Evolutionary conservation across 2,329 filamentous ascomycete species (phyloP), one percentile per base, ranked within the genome.

Genomic region (Piedraia hortae): DNA sequence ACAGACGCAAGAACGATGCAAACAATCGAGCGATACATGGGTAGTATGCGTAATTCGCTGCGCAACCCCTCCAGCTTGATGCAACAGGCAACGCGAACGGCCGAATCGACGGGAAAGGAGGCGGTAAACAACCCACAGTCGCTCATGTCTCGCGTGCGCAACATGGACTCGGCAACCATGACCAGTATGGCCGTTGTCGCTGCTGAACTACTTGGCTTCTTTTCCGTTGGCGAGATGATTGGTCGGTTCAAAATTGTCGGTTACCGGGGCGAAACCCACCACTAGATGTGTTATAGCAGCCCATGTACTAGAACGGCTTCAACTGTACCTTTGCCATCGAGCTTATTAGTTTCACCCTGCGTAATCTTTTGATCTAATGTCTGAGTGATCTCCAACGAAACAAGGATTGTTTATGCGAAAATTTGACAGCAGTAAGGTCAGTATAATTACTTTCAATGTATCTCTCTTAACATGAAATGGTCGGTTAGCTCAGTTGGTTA

Each of bases 141-240:
- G 31, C 37, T 62, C 33, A 41, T 70, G 32, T 48, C 52, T 36
- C 53, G 54, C 34, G 45, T 73, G 41, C 65, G 73, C 44, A 72
- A 65, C 52, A 38, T 85, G 39, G 70, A 63, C 47, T 55, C 51
- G 34, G 57, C 64, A 35, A 69, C 89, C 48, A 45, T 82, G 36
- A 59, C 61, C 24, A 51, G 70, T 24, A 70, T 60, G 28, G 74
- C 72, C 36, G 72, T 97, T 28, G 54, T 91, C 30, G 51, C 59
- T 21, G 80, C 80, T 25, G 82, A 97, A 54, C 61, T 77, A 22
- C 52, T 97, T 34, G 85, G 85, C 29, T 97, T 97, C 63, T 97
- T 93, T 62, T 88, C 80, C 29, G 64, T 93, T 24, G 85, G 85
- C 33, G 80, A 93, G 61, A 93, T 97, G 49, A 67, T 97, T 40